Conservation (phyloP, 352 stramenopile species). For the Globisporangium megalacanthum region DNA sequence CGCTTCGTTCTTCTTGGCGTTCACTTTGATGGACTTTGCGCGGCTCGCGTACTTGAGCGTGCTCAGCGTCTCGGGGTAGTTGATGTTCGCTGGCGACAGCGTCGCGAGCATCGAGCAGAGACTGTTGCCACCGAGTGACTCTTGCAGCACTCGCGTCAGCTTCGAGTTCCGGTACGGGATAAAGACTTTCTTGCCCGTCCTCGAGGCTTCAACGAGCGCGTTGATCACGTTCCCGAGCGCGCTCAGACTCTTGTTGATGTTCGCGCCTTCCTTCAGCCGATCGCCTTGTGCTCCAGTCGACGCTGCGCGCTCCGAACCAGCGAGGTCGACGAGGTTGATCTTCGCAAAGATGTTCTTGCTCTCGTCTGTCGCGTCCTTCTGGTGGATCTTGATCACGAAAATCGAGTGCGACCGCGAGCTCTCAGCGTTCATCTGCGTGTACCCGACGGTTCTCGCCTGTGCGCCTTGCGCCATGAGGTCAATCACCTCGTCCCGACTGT, state of each 20-base stretch:
- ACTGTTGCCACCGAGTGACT: constrained; percentile 91
- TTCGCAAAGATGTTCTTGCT: constrained; percentile 89
- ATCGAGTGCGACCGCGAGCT: constrained; percentile 93
- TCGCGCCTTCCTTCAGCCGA: constrained; percentile 90
- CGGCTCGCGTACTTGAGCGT: constrained; percentile 95
- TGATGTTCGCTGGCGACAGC: constrained; percentile 92
- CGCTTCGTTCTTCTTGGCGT: constrained; percentile 91
- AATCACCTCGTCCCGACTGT: constrained; percentile 79
- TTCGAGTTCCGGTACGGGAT: constrained; percentile 94
- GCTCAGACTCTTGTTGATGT: constrained; percentile 93
- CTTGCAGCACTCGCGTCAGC: constrained; percentile 90
- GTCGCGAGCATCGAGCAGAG: constrained; percentile 95
- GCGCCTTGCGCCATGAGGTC: constrained; percentile 74
- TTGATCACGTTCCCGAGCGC: constrained; percentile 94
- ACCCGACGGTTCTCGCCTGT: constrained; percentile 62
- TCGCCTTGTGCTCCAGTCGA: constrained; percentile 89
- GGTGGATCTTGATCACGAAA: constrained; percentile 94
- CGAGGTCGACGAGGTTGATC: constrained; percentile 94
- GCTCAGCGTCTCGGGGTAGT: constrained; percentile 93
- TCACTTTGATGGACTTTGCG: constrained; percentile 94
- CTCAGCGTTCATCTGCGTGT: constrained; percentile 93
- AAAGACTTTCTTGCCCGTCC: constrained; percentile 84
- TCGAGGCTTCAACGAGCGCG: constrained; percentile 79
- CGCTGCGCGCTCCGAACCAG: constrained; percentile 85
- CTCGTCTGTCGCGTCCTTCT: constrained; percentile 85